These are phyloP conservation scores for Mycocentrospora acerina DNA, from an alignment of 2,329 filamentous ascomycete species.

Conservation along the genomic window DNA sequence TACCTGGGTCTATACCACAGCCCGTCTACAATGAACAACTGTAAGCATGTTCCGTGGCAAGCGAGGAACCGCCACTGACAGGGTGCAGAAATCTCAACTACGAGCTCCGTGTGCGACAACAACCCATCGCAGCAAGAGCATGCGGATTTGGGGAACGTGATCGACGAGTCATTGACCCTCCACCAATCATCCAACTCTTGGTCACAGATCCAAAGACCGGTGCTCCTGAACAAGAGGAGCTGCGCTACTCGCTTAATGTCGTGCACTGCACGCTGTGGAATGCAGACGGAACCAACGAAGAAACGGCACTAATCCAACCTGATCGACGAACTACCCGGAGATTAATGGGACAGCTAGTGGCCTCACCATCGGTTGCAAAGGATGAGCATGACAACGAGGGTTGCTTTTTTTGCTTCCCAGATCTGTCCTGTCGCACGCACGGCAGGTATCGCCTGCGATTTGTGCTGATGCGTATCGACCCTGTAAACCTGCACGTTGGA, in stretches of 20 bases:
- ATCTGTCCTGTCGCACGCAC: constrained; percentile 76
- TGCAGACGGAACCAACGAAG: constrained; percentile 65
- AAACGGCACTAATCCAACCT: constrained; percentile 67
- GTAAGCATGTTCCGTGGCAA: constrained; percentile 32
- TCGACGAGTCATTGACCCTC: constrained; percentile 78
- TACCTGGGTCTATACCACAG: constrained; percentile 42
- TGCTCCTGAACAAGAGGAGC: constrained; percentile 55
- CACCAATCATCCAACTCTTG: constrained; percentile 75
- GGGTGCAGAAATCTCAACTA: constrained; percentile 42
- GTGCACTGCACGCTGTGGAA: constrained; percentile 78
- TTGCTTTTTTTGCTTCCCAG: constrained; percentile 84
- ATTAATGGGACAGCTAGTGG: constrained; percentile 77
- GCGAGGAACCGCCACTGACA: constrained; percentile 24
- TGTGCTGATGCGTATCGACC: constrained; percentile 70
- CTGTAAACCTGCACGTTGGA: constrained; percentile 57
- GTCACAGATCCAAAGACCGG: constrained; percentile 61
- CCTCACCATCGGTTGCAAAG: constrained; percentile 72
- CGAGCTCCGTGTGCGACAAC: constrained; percentile 68
- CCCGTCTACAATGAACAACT: constrained; percentile 43
- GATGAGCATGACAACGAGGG: constrained; percentile 74
- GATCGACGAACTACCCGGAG: constrained; percentile 72
- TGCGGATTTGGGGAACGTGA: constrained; percentile 84
- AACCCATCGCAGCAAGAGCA: constrained; percentile 74
- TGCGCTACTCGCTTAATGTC: constrained; percentile 67
- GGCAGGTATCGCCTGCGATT: constrained; percentile 76